Base-by-base conservation (phyloP, 2,329 filamentous ascomycete genomes). In the Aspergillus spinulosporus region DNA sequence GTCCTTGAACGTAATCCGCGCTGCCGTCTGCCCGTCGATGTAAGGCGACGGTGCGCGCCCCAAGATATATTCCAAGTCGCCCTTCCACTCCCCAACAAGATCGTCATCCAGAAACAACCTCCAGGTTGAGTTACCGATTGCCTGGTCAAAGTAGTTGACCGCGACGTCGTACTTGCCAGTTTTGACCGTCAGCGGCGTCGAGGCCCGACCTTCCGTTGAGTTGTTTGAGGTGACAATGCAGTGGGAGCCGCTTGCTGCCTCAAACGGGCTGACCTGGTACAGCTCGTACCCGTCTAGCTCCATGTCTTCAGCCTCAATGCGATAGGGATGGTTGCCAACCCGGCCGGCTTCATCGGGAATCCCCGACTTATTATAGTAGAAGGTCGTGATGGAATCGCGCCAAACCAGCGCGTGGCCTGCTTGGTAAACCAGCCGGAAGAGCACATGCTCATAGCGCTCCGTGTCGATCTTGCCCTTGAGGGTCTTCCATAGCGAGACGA, bases 231-330 rank as follows among this genome's bases (percentile, higher is more conserved):
- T 86, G 44, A 87, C 80, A 48, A 88, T 80, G 7, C 81, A 81
- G 3, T 69, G 78, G 44, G 71, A 73, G 2, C 80, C 79, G 0
- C 83, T 86, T 0, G 86, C 86, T 0, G 81, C 77, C 59, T 88
- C 82, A 52, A 82, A 83, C 0, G 87, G 87, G 6, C 66, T 77
- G 1, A 88, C 84, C 1, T 65, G 59, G 21, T 82, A 80, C 0
- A 73, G 59, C 52, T 76, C 70, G 71, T 89, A 90, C 0, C 83
- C 83, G 5, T 77, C 72, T 1, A 89, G 74, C 0, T 71, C 62
- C 86, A 90, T 88, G 52, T 72, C 74, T 71, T 89, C 87, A 1
- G 86, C 86, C 74, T 89, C 87, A 45, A 90, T 81, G n/a, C 87
- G 81, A 70, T 82, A 86, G 0, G 81, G 80, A 68, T 90, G 82